Conservation (phyloP, 2,329 filamentous ascomycete genomes). For the Coniochaeta prunicola region DNA sequence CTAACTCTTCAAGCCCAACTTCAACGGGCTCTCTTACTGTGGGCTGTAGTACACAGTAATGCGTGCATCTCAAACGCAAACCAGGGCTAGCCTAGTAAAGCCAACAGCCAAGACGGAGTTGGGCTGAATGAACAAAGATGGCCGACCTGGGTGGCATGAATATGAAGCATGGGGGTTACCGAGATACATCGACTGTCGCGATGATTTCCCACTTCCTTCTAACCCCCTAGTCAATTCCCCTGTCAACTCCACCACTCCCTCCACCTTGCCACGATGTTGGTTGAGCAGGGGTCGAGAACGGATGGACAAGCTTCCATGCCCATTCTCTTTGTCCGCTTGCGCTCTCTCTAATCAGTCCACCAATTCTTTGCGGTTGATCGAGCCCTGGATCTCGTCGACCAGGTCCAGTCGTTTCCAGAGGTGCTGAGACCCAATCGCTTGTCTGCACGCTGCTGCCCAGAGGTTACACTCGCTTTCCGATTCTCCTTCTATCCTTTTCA, state of each 20-base stretch:
- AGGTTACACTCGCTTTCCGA: constrained; percentile 1
- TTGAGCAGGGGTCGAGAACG: background rate
- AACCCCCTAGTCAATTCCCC: background rate
- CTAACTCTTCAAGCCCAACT: too few species aligned
- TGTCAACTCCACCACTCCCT: background rate
- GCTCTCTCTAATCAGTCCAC: background rate
- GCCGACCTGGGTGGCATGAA: background rate
- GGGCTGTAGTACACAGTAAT: too few species aligned
- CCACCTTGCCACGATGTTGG: background rate
- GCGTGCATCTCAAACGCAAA: too few species aligned
- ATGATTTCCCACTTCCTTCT: background rate
- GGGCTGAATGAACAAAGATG: background rate
- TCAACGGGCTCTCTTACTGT: too few species aligned
- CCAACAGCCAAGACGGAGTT: background rate
- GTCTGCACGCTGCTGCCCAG: background rate
- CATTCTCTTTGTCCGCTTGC: background rate
- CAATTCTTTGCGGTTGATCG: background rate
- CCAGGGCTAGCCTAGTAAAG: too few species aligned
- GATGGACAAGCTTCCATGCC: background rate
- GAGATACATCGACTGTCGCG: background rate
- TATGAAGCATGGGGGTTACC: background rate
- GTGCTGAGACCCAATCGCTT: background rate
- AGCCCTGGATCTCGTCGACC: background rate
- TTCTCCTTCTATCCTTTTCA: background rate
- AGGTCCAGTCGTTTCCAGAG: background rate